Base-by-base conservation (phyloP, 805 yeast species). In the Priceomyces castillae region DNA sequence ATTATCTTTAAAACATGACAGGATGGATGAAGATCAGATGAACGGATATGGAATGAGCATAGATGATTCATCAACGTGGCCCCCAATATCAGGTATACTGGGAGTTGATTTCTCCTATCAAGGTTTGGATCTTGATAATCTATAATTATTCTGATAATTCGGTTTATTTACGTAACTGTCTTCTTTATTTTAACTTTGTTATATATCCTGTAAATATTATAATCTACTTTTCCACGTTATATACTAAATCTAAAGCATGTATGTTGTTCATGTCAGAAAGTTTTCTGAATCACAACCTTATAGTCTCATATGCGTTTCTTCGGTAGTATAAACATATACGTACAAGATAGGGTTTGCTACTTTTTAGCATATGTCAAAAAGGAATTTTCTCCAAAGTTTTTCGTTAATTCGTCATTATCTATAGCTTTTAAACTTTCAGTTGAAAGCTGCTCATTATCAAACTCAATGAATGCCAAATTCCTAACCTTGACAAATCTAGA, bases 401-500 rank as follows among this genome's bases (percentile, higher is more conserved):
- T 35, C 6, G 14, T 30, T 20, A 46, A 39, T 5, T 34, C 26
- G 2, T 30, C 39, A 7, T 39, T 11, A 7, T 54, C 53, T 12
- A 48, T 20, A 2, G 30, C 34, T 7, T 54, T 44, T 34, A 67
- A 51, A 33, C 69, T 61, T 12, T 39, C 41, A 0, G 71, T 69
- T 0, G 96, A 84, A 31, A 69, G 62, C 1, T 61, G 55, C 17
- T 80, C 84, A 4, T 69, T 65, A 18, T 76, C 80, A 58, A 83
- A 92, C 53, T 92, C 97, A 2, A 92, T 75, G 61, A 92, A 85
- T 9, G 94, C 95, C 37, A 92, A 76, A 30, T 77, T 77, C 35
- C 88, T 74, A 4, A 82, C 77, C 2, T 76, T 71, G 20, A 92
- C 89, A 30, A 81, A 64, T 41, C 95, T 77, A 1, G 83, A 68